Evolutionary conservation across 305 asterid genomes (phyloP).

Genomic region (Fraxinus velutina): DNA sequence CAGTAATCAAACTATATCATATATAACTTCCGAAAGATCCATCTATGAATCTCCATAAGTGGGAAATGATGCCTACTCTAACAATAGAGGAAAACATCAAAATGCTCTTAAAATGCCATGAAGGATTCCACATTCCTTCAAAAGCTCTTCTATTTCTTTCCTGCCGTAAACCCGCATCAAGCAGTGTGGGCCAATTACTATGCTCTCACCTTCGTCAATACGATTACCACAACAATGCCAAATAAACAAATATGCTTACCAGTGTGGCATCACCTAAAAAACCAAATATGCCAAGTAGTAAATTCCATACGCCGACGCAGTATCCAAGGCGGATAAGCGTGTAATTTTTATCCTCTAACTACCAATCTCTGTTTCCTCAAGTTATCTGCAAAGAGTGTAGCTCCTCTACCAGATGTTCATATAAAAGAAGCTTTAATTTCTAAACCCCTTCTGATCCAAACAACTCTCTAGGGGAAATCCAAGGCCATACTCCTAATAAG

Average conservation of each 20-base stretch:
- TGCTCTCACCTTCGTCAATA: background rate
- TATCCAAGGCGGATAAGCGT: background rate
- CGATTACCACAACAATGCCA: background rate
- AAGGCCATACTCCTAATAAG: background rate
- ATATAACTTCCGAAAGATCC: background rate
- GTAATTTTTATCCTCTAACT: background rate
- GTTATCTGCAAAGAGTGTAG: background rate
- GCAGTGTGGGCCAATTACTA: background rate
- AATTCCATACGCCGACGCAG: background rate
- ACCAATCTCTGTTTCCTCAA: background rate
- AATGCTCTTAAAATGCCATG: background rate
- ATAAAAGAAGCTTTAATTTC: background rate
- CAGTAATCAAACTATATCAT: background rate
- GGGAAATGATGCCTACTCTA: background rate
- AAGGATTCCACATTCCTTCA: background rate
- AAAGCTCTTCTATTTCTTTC: background rate
- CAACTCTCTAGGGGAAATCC: background rate
- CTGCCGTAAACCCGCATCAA: background rate
- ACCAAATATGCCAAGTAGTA: background rate
- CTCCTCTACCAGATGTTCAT: background rate
- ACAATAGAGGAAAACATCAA: background rate
- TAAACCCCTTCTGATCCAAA: background rate
- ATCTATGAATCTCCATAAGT: background rate
- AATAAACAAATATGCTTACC: background rate
- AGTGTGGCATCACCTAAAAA: background rate